Evolutionary conservation across 1,284 basidiomycete genomes (phyloP), one percentile per base, ranked within the genome.

Genomic region (Tilletia horrida): DNA sequence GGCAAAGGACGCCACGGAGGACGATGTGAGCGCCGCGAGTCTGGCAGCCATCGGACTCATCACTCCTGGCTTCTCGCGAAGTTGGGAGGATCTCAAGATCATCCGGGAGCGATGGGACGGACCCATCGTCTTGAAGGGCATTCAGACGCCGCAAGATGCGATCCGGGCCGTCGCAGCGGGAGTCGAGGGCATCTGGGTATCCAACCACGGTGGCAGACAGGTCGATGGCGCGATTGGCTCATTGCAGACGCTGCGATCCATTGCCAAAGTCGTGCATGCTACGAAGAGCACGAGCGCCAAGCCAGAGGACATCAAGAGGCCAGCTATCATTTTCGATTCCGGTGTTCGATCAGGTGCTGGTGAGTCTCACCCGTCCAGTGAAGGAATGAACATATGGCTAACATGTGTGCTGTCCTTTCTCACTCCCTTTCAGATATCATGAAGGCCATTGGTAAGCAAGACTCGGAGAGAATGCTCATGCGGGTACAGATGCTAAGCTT

Each of bases 121-220:
- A 1, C 78, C 78, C 3, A 78, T 81, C 65, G 71, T 79, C 1
- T 72, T 81, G 62, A 81, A 81, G 62, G 78, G 79, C 8, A 75
- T 81, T 63, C 77, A 77, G 65, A 48, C 50, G 11, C 59, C 74
- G 13, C 45, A 70, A 8, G 78, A 81, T 43, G 79, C 78, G 11
- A 70, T 67, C 9, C 66, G 72, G 1, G 78, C 78, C 21, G 66
- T 78, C 35, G 69, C 75, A 52, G 69, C 71, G 2, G 77, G 76
- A 21, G 68, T 78, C 67, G 78, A 79, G 43, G 79, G 78, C 27
- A 69, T 80, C 31, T 76, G 73, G 71, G 74, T 78, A n/a, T 76
- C 75, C 13, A 77, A 78, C 64, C 79, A 81, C 67, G 79, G 79
- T 21, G 79, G 78, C 2, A 70, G 79, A 25, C 79, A 81, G 65